Percentiles rank a stretch among this genome's conserved stretches.
phyloP scores from a whole-genome alignment of 176 grass and related monocot genomes.

The Poa annua region DNA sequence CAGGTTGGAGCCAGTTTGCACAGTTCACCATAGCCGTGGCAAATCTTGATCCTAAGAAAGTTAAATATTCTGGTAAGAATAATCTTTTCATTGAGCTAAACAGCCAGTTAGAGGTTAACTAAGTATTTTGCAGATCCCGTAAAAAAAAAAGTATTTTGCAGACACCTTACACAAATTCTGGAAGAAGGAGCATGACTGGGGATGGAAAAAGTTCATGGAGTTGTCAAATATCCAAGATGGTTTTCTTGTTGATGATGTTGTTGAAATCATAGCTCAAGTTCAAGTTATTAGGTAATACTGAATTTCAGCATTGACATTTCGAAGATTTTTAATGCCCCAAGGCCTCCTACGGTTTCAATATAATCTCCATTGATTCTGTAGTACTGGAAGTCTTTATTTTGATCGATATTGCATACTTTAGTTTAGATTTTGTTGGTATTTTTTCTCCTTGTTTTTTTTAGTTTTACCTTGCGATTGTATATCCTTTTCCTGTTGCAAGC shows the following conservation, averaged over 20 bases:
- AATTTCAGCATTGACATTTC: conserved; percentile 13
- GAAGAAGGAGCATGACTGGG: conserved; percentile 99
- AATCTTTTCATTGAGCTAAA: conserved; percentile 33
- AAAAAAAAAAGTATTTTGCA: conserved; percentile 63
- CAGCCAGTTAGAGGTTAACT: conserved; percentile 41
- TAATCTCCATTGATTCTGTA: conserved; percentile 15
- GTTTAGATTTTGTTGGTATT: neutral
- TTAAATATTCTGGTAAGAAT: conserved; percentile 87
- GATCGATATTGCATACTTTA: neutral
- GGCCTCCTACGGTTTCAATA: conserved; percentile 2
- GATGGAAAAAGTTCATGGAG: conserved; percentile 99
- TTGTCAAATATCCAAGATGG: conserved; percentile 93
- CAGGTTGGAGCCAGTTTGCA: conserved; percentile 97
- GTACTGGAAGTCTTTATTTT: conserved; percentile 13
- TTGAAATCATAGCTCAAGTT: conserved; percentile 96
- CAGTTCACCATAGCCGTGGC: conserved; percentile 96
- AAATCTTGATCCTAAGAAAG: conserved; percentile 97
- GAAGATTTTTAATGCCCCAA: neutral
- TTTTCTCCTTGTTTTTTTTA: conserved; percentile 18
- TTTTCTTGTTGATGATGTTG: conserved; percentile 84
- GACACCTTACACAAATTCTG: conserved; percentile 95
- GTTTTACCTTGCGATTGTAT: conserved; percentile 10
- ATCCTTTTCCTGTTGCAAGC: conserved; percentile 5
- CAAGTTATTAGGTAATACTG: conserved; percentile 88
- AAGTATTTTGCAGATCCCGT: conserved; percentile 74